Conservation (phyloP, 2,329 filamentous ascomycete species). For the Claviceps sp. region DNA sequence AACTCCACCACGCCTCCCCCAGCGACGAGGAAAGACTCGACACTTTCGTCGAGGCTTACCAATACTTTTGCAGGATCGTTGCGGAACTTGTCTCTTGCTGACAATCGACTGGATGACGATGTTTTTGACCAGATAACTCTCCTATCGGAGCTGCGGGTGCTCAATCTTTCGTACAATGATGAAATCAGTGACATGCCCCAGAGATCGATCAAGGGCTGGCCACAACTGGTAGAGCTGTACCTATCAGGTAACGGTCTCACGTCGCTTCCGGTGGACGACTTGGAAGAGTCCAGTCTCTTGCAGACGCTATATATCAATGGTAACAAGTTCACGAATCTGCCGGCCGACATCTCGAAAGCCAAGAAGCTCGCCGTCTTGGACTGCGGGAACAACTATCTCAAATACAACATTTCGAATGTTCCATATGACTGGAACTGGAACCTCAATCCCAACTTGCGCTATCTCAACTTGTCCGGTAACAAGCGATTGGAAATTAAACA, state of each 20-base stretch:
- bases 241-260: slow-evolving; percentile 91
- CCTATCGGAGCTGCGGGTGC: slow-evolving; percentile 68
- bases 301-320: slow-evolving; percentile 91
- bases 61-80: slow-evolving; percentile 84
- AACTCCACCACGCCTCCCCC: slow-evolving; percentile 35
- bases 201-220: slow-evolving; percentile 78
- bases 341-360: slow-evolving; percentile 87
- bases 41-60: slow-evolving; percentile 61
- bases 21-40: slow-evolving; percentile 71
- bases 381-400: slow-evolving; percentile 86
- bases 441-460: slow-evolving; percentile 87
- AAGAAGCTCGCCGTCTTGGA: slow-evolving; percentile 85
- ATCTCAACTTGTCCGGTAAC: slow-evolving; percentile 92
- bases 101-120: slow-evolving; percentile 89
- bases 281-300: slow-evolving; percentile 78
- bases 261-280: slow-evolving; percentile 79
- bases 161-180: slow-evolving; percentile 92
- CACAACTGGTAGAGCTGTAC: slow-evolving; percentile 80
- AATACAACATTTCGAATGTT: slow-evolving; percentile 98
- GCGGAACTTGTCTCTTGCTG: slow-evolving; percentile 73
- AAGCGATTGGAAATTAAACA: slow-evolving; percentile 85
- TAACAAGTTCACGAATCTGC: slow-evolving; percentile 94
- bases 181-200: slow-evolving; percentile 78
- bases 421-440: slow-evolving; percentile 99
- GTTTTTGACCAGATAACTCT: slow-evolving; percentile 84